Evolutionary conservation across 192 early-diverging fungal species (phyloP), one percentile per base, ranked within the genome.

Genomic region (Gamsiella multidivaricata): DNA sequence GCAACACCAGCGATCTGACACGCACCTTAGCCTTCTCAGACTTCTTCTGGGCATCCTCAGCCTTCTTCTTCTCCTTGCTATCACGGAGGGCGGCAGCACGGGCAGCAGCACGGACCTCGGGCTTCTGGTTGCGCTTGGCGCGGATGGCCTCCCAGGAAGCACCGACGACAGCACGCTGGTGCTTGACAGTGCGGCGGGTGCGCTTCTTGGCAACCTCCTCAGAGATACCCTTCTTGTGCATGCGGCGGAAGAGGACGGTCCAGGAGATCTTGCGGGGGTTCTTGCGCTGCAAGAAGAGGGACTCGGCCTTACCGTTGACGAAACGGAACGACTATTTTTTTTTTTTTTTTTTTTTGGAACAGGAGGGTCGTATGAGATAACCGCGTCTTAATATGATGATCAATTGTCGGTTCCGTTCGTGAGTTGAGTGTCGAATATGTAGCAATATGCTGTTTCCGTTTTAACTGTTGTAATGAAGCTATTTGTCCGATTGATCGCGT

Each of bases 191-290:
- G 82, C 94, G 93, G 81, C 92, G 90, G 52, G 93, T 91, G 82
- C 94, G 91, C 94, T 98, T 99, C 93, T 98, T 98, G 84, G 94
- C 80, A 36, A 92, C 89, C 87, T 97, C 96, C 81, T 96, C 94
- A 81, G 91, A 92, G 74, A 95, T 90, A 85, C 96, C 98, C 94
- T 99, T 99, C 90, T 96, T 95, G 91, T 98, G 94, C 81, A 96
- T 89, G 88, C 94, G 96, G 83, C 98, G 94, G 94, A 91, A 98
- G 70, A 97, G 91, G 46, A 90, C 87, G 54, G 98, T 98, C 98
- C 98, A 99, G 84, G 87, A 86, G 74, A 99, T 89, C 90, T 97
- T 97, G 80, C 97, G 94, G 45, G 96, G 95, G 92, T 99, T 99
- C 87, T 93, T 88, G 83, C 91, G 89, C 89, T 98, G 96, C 70